Evolutionary conservation across 352 stramenopile genomes (phyloP), one percentile per base, ranked within the genome.

Genomic region (Phytophthora nicotianae): DNA sequence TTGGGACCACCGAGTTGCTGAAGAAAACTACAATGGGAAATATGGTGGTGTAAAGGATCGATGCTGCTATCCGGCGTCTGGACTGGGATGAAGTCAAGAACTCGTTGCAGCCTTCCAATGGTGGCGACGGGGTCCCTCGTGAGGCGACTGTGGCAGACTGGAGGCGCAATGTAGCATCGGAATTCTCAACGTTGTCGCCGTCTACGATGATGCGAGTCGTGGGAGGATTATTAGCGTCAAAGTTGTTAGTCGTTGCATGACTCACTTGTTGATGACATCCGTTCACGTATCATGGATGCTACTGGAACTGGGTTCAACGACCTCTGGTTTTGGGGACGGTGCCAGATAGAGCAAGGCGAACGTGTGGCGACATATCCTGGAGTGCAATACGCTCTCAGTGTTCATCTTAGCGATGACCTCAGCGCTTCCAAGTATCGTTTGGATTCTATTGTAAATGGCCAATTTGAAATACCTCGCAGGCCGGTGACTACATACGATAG

Each of bases 81-180:
- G 37, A 58, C 9, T 49, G 38, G 50, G 8, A 13, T 14, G 7
- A 40, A 20, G 50, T 58, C 5, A 27, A 50, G 24, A 49, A 50
- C 27, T 19, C 4, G 8, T 26, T 59, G 26, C 24, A 43, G 19
- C 38, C 51, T 59, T 11, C 27, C 27, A 37, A 45, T 8, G 40
- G 40, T 10, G 45, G 33, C 11, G 53, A 62, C 5, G 32, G 42
- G 11, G 17, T 11, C 46, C 46, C 56, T 5, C 57, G 45, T 42
- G 17, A 32, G 6, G 37, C 26, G 16, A 56, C 33, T 9, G 26
- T 19, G 40, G 46, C 56, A 24, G 46, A 63, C 46, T 63, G 37
- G 56, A 45, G 24, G 14, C 35, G 56, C 35, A 51, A 57, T 23
- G 37, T 45, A 2, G 17, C 42, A 23, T 55, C 43, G 4, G 54